Evolutionary conservation across 129 eudicot genomes (phyloP), one percentile per base, ranked within the genome.

Genomic region (Scalesia atractyloides): DNA sequence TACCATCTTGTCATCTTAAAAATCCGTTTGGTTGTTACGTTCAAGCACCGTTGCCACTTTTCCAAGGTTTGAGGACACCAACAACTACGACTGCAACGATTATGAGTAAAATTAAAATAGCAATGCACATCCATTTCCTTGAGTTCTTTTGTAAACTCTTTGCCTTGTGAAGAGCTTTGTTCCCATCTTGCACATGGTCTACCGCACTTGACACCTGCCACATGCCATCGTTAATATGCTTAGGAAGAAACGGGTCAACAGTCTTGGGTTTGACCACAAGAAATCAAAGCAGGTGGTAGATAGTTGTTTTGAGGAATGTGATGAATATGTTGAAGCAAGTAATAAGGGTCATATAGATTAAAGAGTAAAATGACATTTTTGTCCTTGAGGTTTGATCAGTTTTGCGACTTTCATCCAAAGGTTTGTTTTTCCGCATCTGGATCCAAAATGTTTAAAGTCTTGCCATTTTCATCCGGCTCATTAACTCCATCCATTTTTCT

Each of bases 41-140:
- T 60, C 64, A 89, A 68, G 96, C 90, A 10, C 96, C 95, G 13
- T 82, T 87, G 53, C 89, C 89, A 70, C 52, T 82, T 75, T 81
- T 77, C 98, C 98, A 90, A 26, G 98, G 98, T 80, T 87, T 90
- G 19, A 94, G 84, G 33, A 93, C 98, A 8, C 96, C 96, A 66
- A 90, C 97, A 1, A 94, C 93, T 5, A 90, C 84, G 4, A 93
- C 68, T 39, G 65, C 84, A 17, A 90, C 77, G 49, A 94, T 78
- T 51, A 90, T 75, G 69, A 94, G 98, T 46, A 94, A 84, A 59
- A 94, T 84, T 44, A 94, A 33, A 30, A 87, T 90, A 13, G 96
- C 98, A 44, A 90, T 74, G 78, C 98, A 94, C 97, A 87, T 94
- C 96, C 98, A 94, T 78, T 94, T 94, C 56, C 97, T 85, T 4